Percentiles rank a stretch among this genome's conserved stretches.
phyloP scores from a whole-genome alignment of 208 protist species.

The Leishmania gerbilli region DNA sequence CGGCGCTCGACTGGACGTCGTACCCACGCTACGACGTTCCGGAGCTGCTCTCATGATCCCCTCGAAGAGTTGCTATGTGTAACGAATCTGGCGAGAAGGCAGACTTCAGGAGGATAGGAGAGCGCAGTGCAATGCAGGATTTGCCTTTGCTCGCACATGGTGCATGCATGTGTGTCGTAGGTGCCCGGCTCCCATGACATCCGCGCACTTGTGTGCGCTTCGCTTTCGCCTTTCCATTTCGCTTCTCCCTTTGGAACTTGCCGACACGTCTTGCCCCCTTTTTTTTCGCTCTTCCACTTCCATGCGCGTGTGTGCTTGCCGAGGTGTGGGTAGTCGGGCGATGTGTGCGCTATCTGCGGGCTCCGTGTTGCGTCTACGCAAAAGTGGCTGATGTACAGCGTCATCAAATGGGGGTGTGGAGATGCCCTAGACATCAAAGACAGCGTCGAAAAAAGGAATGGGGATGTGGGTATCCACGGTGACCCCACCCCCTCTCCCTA shows the following conservation, averaged over 20 bases:
- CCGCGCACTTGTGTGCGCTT: background rate
- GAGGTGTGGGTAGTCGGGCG: background rate
- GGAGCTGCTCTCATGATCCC: background rate
- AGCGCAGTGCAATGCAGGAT: background rate
- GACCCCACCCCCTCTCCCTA: background rate
- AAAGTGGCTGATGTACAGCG: background rate
- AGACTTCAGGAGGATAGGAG: background rate
- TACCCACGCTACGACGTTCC: slow-evolving; percentile 33
- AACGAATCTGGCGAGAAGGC: background rate
- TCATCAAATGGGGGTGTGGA: background rate
- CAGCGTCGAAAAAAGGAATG: background rate
- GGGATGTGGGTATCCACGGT: background rate
- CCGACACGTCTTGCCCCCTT: no score
- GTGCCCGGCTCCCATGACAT: background rate
- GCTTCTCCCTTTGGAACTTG: background rate
- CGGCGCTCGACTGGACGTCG: slow-evolving; percentile 36
- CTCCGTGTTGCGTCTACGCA: background rate
- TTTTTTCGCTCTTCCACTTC: background rate
- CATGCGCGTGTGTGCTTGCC: background rate
- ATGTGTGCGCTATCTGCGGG: background rate
- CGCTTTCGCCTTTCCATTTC: background rate
- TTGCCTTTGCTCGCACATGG: background rate
- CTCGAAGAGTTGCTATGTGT: background rate
- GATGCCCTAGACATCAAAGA: background rate
- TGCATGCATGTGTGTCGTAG: background rate